Evolutionary conservation across 2,329 filamentous ascomycete species (phyloP).

Genomic region (Xylariaceae sp.): DNA sequence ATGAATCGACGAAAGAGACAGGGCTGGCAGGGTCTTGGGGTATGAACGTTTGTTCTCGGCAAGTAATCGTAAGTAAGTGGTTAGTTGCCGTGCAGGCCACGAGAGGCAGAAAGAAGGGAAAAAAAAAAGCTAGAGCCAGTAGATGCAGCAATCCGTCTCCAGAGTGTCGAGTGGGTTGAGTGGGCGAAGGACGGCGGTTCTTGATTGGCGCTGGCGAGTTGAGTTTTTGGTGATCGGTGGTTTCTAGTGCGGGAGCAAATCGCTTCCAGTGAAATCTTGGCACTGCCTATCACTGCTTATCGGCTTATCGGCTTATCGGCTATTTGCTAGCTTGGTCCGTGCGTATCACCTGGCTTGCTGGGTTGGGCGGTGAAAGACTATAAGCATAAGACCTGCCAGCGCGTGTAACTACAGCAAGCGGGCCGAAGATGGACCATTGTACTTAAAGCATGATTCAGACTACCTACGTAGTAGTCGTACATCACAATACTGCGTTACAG

Average conservation of each 20-base stretch:
- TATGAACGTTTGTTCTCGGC: too few relatives aligned
- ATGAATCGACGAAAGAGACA: too few relatives aligned
- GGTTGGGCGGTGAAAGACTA: slow-evolving; percentile 9
- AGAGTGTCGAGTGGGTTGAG: slow-evolving; percentile 14
- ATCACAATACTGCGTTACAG: too few relatives aligned
- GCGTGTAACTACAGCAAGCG: too few relatives aligned
- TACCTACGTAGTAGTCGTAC: too few relatives aligned
- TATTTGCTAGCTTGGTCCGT: slow-evolving; percentile 8
- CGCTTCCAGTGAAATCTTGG: slow-evolving; percentile 31
- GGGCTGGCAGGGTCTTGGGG: too few relatives aligned
- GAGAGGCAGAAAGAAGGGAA: slow-evolving; percentile 10
- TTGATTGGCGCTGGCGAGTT: slow-evolving; percentile 26
- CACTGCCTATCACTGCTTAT: background rate
- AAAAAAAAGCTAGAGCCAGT: slow-evolving; percentile 35
- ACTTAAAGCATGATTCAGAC: too few relatives aligned
- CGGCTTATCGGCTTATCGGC: too few relatives aligned
- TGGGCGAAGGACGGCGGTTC: slow-evolving; percentile 3
- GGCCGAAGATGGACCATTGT: too few relatives aligned
- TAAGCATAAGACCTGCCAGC: too few relatives aligned
- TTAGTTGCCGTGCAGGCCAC: background rate
- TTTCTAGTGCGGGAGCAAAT: slow-evolving; percentile 34
- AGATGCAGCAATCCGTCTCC: slow-evolving; percentile 12
- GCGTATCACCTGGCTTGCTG: too few relatives aligned
- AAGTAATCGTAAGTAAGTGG: too few relatives aligned
- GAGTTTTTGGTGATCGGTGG: slow-evolving; percentile 29